Evolutionary conservation across 345 rosid species (phyloP), one percentile per base, ranked within the genome.

Genomic region (Melaleuca alternifolia): DNA sequence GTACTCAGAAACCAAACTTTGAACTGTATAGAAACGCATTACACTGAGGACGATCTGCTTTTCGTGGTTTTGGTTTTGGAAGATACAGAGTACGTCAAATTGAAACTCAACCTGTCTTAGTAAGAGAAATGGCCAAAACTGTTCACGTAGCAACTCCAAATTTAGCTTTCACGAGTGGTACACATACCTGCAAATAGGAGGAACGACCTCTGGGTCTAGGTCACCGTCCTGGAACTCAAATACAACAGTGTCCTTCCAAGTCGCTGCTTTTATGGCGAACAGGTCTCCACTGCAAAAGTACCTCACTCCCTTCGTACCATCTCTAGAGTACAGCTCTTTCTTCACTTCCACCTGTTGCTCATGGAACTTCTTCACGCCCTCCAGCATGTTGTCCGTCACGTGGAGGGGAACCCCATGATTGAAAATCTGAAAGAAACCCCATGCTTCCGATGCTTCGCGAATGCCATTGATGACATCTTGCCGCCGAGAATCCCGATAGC

Each of bases 341-440:
- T 91, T 92, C 88, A 71, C 82, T 77, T 91, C 90, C 87, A 81
- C 86, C 5, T 88, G 89, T 46, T 93, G 95, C 85, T 93, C 92
- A 26, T 91, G 94, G 88, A 92, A 92, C 16, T 84, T 26, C 53
- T 86, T 87, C 4, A 89, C 88, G 0, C 88, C 87, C 51, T 87
- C 89, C 50, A 91, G 21, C 90, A 89, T 91, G 20, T 85, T 89
- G 23, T 92, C 92, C 89, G 91, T 89, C n/a, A 92, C 90, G 52
- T 75, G 13, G 2, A 71, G 84, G 4, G 94, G 90, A 84, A 92
- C 83, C 75, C 90, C 93, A 84, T 93, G 77, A 28, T 65, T 65
- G 23, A 65, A 14, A 7, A 33, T 65, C 77, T 65, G 77, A 16
- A 30, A 65, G 77, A 65, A 30, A 16, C 44, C 77, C 77, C 77